Evolutionary conservation across 177 flowering plant species (phyloP), one percentile per base, ranked within the genome.

Genomic region (Vitis hybrid): DNA sequence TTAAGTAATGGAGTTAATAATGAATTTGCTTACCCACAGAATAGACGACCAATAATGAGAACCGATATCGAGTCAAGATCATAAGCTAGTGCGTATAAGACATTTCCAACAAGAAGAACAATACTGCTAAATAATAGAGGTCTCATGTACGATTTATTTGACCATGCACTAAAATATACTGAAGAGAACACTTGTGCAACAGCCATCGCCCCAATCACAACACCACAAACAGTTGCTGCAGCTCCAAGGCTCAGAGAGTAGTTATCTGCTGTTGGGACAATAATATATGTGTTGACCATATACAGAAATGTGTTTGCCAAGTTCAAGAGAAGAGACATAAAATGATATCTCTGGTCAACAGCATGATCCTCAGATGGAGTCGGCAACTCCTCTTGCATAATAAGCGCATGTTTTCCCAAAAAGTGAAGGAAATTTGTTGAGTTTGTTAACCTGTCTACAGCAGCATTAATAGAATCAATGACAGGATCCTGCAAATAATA

Each of bases 151-250:
- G 93, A 87, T 68, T 74, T 87, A 69, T 89, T 89, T 67, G 93
- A 89, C 93, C 93, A 89, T 31, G 89, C 90, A 74, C 93, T 89
- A 45, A 89, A 87, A 78, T 87, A 89, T 26, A 89, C 89, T 12
- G 93, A 89, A 50, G 93, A 87, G 72, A 87, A 87, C 72, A 89
- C 78, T 72, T 89, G 91, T 5, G 93, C 93, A 70, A 89, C 83
- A 45, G 91, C 93, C 93, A 89, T 89, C 18, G 93, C 75, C 57
- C 93, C 93, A 74, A 89, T 87, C 31, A 89, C 81, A 55, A 78
- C 84, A 69, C 93, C 93, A 86, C 93, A 89, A 70, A 87, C 86
- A 65, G 91, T 86, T 77, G 89, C 87, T 26, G 93, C 91, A 60
- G 89, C 93, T 72, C 93, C 93, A 73, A 89, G 93, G 60, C 88